Conservation (phyloP, 768 basidiomycete species). For the Leccinum olivaceopallidum region DNA sequence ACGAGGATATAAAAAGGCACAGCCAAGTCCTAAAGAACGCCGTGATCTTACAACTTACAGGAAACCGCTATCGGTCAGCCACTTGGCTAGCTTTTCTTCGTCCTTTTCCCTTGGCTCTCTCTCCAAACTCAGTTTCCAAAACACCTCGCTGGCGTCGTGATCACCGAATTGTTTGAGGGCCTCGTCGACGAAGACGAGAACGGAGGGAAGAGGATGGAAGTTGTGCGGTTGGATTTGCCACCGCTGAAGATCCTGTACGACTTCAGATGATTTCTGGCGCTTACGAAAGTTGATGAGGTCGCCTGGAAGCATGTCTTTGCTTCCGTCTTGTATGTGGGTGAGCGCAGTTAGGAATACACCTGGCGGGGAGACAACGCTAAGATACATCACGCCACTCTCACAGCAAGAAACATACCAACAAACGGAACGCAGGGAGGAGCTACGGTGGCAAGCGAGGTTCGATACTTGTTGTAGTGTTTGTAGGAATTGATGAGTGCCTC, state of each 20-base stretch:
- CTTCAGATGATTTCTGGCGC: constrained; percentile 52
- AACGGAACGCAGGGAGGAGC: constrained; percentile 71
- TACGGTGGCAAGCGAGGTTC: constrained; percentile 50
- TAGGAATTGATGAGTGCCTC: constrained; percentile 63
- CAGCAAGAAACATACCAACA: constrained; percentile 46
- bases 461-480: constrained; percentile 69
- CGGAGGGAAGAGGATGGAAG: constrained; percentile 43
- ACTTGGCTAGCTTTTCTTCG: constrained; percentile 47
- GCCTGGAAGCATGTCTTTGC: constrained; percentile 46
- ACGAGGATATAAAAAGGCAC: background rate
- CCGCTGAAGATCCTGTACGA: constrained; percentile 56
- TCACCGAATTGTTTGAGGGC: constrained; percentile 38
- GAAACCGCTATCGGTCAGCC: constrained; percentile 42
- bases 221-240: constrained; percentile 59
- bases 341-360: constrained; percentile 60
- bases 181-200: constrained; percentile 46
- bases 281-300: constrained; percentile 61
- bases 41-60: constrained; percentile 18
- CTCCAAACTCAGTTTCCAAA: constrained; percentile 49
- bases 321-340: constrained; percentile 64
- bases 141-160: constrained; percentile 33
- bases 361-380: constrained; percentile 20
- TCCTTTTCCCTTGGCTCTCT: constrained; percentile 58
- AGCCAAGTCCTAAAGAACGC: background rate
- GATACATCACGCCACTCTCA: background rate